phyloP scores from a whole-genome alignment of 2,329 filamentous ascomycete genomes.

The Penicillium brasilianum region DNA sequence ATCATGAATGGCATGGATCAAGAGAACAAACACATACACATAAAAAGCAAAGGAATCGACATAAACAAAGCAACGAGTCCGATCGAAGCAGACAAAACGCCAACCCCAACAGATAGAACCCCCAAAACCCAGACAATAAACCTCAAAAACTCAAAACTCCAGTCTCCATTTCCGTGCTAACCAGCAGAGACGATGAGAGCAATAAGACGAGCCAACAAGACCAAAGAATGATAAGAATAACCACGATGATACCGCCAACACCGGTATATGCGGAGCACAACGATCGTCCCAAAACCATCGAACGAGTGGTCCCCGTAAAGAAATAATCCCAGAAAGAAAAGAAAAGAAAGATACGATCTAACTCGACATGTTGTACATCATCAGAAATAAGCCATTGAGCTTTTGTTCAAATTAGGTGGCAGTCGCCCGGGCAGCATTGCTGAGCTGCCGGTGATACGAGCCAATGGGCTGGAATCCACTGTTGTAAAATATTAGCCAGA shows the following conservation, averaged over 20 bases:
- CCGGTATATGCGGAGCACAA: slow-evolving; percentile 27
- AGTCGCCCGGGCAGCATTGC: slow-evolving; percentile 44
- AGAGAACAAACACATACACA: slow-evolving; percentile 4
- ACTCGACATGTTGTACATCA: slow-evolving; percentile 26
- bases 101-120: neutral
- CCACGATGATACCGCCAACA: slow-evolving; percentile 20
- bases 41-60: neutral
- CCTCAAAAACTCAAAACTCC: neutral
- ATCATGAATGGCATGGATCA: slow-evolving; percentile 18
- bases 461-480: slow-evolving; percentile 57
- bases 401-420: slow-evolving; percentile 32
- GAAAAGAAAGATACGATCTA: slow-evolving; percentile 15
- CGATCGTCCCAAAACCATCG: slow-evolving; percentile 5
- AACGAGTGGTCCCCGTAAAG: neutral
- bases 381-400: slow-evolving; percentile 2
- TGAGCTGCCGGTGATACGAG: slow-evolving; percentile 51
- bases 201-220: slow-evolving; percentile 11
- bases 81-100: slow-evolving; percentile 4
- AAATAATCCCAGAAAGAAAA: neutral
- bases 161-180: neutral
- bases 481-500: slow-evolving; percentile 15
- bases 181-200: slow-evolving; percentile 1
- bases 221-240: neutral
- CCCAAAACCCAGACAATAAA: neutral
- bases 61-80: slow-evolving; percentile 1